Percentiles rank a stretch among this genome's conserved stretches.
phyloP scores from a whole-genome alignment of 2,329 filamentous ascomycete species.

The Tolypocladium capitatum region DNA sequence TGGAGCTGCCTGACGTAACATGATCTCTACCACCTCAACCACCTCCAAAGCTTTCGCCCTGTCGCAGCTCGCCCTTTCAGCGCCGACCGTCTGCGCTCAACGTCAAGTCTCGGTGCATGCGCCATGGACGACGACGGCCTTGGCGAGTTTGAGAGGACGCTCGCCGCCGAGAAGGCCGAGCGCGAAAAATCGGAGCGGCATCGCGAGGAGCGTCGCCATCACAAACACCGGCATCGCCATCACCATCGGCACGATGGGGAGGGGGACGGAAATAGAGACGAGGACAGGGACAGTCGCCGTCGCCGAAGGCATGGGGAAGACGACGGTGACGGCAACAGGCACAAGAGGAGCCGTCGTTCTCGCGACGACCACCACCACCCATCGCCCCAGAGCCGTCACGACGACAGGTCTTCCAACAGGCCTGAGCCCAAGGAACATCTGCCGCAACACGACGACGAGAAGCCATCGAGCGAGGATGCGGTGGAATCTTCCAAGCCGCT shows the following conservation, averaged over 20 bases:
- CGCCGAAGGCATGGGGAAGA: conserved; percentile 21
- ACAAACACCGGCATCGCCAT: conserved; percentile 34
- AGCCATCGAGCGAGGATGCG: conserved; percentile 14
- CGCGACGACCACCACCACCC: conserved; percentile 38
- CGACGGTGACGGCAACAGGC: conserved; percentile 37
- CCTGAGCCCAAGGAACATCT: conserved; percentile 37
- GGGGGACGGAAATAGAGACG: conserved; percentile 11
- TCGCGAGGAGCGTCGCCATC: conserved; percentile 27
- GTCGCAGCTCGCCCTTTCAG: not conserved
- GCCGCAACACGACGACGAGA: conserved; percentile 37
- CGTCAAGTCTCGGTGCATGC: too few relatives aligned
- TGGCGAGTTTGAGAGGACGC: conserved; percentile 64
- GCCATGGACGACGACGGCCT: conserved; percentile 43
- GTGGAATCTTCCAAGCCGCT: conserved; percentile 21
- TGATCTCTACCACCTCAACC: not conserved
- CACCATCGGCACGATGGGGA: conserved; percentile 27
- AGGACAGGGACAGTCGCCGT: conserved; percentile 15
- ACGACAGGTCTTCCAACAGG: conserved; percentile 23
- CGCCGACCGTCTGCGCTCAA: not conserved
- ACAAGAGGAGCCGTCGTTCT: conserved; percentile 47
- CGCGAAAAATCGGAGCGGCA: conserved; percentile 34
- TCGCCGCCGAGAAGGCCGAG: conserved; percentile 50
- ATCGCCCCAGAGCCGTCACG: conserved; percentile 17
- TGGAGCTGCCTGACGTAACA: not conserved
- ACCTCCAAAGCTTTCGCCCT: not conserved